phyloP scores from a whole-genome alignment of 2,329 filamentous ascomycete genomes.

The Diaporthe citriasiana region DNA sequence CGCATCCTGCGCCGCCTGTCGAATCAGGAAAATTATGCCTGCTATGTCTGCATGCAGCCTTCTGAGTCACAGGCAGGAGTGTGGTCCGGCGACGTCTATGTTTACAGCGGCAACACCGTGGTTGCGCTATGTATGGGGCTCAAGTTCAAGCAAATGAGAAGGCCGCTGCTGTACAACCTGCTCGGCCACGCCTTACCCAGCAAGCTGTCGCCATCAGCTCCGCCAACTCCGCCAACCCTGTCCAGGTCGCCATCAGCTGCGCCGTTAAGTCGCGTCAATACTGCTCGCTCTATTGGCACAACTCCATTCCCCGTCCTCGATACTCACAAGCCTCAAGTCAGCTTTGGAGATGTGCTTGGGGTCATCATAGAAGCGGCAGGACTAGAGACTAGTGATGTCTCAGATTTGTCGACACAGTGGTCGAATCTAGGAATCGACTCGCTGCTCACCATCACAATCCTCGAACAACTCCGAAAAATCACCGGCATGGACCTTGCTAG shows the following conservation, averaged over 20 bases:
- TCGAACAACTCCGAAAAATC: constrained; percentile 49
- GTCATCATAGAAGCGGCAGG: constrained; percentile 19
- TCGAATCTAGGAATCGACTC: constrained; percentile 53
- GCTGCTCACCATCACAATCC: constrained; percentile 51
- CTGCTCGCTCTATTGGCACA: neutral
- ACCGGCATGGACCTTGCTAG: constrained; percentile 46
- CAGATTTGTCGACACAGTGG: constrained; percentile 48
- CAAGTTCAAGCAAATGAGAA: constrained; percentile 43
- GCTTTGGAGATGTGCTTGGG: neutral
- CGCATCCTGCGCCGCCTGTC: constrained; percentile 62
- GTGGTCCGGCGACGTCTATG: constrained; percentile 66
- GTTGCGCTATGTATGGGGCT: constrained; percentile 55
- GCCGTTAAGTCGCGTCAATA: neutral
- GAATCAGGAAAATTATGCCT: constrained; percentile 60
- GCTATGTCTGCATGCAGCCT: constrained; percentile 70
- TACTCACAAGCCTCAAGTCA: neutral
- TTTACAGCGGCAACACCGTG: constrained; percentile 65
- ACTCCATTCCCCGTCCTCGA: constrained; percentile 23
- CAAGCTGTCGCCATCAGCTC: constrained; percentile 6
- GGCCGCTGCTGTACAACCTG: constrained; percentile 33
- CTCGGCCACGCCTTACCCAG: constrained; percentile 38
- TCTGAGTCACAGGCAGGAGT: constrained; percentile 66
- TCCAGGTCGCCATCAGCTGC: constrained; percentile 25
- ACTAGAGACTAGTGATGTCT: neutral
- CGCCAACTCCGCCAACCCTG: neutral